Evolutionary conservation across 805 yeast genomes (phyloP), one percentile per base, ranked within the genome.

Genomic region (Metschnikowia matae): DNA sequence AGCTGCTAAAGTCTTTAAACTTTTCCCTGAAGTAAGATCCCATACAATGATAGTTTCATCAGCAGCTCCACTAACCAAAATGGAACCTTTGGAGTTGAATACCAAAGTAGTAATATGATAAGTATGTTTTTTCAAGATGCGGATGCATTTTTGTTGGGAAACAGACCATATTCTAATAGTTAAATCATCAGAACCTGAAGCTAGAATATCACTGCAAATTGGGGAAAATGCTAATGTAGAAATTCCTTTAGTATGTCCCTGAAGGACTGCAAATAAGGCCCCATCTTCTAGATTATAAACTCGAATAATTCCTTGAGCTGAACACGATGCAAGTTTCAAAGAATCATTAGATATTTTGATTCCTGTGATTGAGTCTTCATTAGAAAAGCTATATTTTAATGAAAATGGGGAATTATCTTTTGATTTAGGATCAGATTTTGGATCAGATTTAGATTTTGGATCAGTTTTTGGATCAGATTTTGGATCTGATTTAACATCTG

Each of bases 1-100:
- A 0, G 98, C 97, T 37, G 96, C 86, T 45, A 92, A 70, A 0
- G 95, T 88, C 61, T 86, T 83, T 58, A 89, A 69, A 49, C 87
- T 79, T 37, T 77, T 77, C 1, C 95, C 95, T 17, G 81, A 72
- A 32, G 74, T 71, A 2, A 85, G 79, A 66, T 92, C 97, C 99
- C 99, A 92, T 2, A 92, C 77, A 46, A 91, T 79, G 14, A 94
- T 84, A 46, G 92, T 89, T 63, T 92, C 98, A 66, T 92, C 99
- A 46, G 94, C 81, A 1, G 95, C 82, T 0, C 96, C 96, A 40
- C 91, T 80, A 21, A 87, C 82, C 14, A 94, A 64, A 20, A 94
- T 66, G 54, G 89, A 87, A 0, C 97, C 96, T 63, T 84, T 85
- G 37, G 73, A 66, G 54, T 82, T 87, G 70, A 84, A 92, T 47